Evolutionary conservation across 169 alveolate genomes (phyloP).

Genomic region (Eimeria brunetti): DNA sequence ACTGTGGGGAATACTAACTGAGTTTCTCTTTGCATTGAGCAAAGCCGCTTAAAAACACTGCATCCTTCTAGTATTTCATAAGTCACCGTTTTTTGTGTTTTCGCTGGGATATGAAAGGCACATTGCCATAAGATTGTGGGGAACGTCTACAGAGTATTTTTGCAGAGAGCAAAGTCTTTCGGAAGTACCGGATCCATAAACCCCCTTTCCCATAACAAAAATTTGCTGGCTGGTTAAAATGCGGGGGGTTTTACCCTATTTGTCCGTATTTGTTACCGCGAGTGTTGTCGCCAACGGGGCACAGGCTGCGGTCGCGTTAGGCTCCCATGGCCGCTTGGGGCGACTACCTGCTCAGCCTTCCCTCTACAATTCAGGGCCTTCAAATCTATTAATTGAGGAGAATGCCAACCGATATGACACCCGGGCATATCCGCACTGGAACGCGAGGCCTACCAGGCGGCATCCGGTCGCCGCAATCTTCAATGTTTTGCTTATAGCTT

Average conservation of each 20-base stretch:
- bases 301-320: neutral
- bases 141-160: neutral
- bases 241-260: neutral
- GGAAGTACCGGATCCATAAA: neutral
- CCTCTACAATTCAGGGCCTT: neutral
- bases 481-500: conserved; percentile 4
- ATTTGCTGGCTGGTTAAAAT: neutral
- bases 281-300: neutral
- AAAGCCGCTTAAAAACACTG: neutral
- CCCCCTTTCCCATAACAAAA: neutral
- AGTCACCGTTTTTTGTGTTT: neutral
- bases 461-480: neutral
- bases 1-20: neutral
- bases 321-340: neutral
- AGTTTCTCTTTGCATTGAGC: neutral
- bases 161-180: neutral
- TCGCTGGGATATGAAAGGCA: neutral
- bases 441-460: neutral
- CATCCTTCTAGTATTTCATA: too few species aligned
- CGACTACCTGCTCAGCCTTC: neutral
- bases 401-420: neutral
- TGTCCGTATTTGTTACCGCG: neutral
- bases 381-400: neutral
- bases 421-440: neutral
- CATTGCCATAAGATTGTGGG: neutral